Base-by-base conservation (phyloP, 768 basidiomycete species). In the Suillus brevipes region DNA sequence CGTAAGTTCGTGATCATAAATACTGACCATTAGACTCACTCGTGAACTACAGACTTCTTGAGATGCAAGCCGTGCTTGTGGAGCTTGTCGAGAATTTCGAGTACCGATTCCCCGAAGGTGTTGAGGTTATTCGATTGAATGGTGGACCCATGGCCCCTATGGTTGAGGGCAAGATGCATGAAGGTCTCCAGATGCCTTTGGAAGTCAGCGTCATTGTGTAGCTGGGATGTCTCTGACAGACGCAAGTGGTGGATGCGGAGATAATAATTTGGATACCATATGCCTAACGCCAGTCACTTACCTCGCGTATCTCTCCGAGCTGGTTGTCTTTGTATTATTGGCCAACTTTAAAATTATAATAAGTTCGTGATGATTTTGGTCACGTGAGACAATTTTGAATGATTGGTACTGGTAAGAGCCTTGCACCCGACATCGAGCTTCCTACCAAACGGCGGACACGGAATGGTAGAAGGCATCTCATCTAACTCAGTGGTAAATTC, bases 71-170 rank as follows among this genome's bases (percentile, higher is more conserved):
- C 6, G 70, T 79, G 47, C 67, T 76, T 16, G 70, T 74, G 20
- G 75, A 78, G 47, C 74, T 80, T 34, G 64, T 80, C 34, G 76
- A 77, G 65, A 74, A 75, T 56, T 80, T 80, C 63, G 71, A 75
- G 53, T 78, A 76, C 56, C 53, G 70, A 34, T 69, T 78, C 37
- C 77, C 79, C 0, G 73, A 74, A 37, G 75, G 73, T 59, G 69
- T 74, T 0, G 71, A 72, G 50, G 75, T 79, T 43, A 53, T 72
- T 18, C 71, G 79, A 52, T 68, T 75, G 23, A 73, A 75, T 8
- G 72, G 72, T 2, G 75, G 73, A 0, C 53, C 77, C 28, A 77
- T 79, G 73, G 58, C 70, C 6, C 79, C 79, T 7, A 74, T 80
- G 69, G 73, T 78, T 20, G 68, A 71, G 61, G 72, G 70, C 5